Percentiles rank a stretch among this genome's conserved stretches.
phyloP scores from a whole-genome alignment of 2,329 filamentous ascomycete species.

The Cladosporium oxysporum region DNA sequence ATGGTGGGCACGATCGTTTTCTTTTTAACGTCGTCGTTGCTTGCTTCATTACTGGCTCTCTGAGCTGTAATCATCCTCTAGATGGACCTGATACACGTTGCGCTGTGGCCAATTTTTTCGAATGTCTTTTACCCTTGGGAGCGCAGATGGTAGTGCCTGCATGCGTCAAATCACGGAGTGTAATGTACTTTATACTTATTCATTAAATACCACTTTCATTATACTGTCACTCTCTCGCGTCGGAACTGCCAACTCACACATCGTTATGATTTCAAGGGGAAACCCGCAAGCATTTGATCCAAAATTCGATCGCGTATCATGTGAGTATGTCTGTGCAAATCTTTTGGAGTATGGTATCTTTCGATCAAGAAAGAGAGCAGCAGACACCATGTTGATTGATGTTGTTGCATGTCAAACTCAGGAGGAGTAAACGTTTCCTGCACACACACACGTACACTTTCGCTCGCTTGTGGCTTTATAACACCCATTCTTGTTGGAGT shows the following conservation, averaged over 20 bases:
- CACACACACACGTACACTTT: background rate
- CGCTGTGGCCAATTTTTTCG: background rate
- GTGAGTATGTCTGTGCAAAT: too few species aligned
- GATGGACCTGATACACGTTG: background rate
- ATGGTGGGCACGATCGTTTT: background rate
- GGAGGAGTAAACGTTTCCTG: background rate
- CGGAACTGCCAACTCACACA: too few species aligned
- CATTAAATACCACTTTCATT: too few species aligned
- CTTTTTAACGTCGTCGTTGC: background rate
- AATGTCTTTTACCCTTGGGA: background rate
- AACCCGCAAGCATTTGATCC: background rate
- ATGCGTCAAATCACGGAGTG: background rate
- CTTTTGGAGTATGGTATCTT: too few species aligned
- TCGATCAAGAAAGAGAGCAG: background rate
- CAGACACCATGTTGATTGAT: background rate
- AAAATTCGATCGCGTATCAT: background rate
- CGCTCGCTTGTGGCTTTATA: background rate
- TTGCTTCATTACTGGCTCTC: background rate
- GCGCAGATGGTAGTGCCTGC: background rate
- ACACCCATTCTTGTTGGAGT: background rate
- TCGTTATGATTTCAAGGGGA: background rate
- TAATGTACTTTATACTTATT: too few species aligned
- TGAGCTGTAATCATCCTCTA: too few species aligned
- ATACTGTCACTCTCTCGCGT: too few species aligned
- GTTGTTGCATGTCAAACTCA: background rate